Evolutionary conservation across 2,329 filamentous ascomycete species (phyloP), one percentile per base, ranked within the genome.

Genomic region (Penicillium sp.): DNA sequence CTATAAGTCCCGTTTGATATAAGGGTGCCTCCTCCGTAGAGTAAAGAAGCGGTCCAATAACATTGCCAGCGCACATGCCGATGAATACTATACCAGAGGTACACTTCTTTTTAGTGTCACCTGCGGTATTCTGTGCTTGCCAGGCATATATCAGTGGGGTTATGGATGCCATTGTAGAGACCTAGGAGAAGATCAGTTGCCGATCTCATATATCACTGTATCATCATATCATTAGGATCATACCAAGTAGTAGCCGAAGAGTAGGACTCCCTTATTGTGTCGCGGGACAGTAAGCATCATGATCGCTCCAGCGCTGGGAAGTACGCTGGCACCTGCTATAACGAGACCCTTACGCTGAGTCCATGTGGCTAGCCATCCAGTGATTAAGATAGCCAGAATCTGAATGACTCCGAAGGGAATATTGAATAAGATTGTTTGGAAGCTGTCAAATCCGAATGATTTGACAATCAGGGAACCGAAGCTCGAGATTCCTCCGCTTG

Each of bases 201-300:
- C 9, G 26, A 31, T 10, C 11, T 19, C 30, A 12, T 19, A 14
- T 5, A 14, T 30, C 9, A 30, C 26, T 14, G 9, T 44, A 12
- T 22, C 22, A 22, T 4, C 4, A 22, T 22, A 22, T 22, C 22
- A 22, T 10, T 44, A 19, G 7, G 11, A 19, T 4, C 57, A 26
- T 52, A 81, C 78, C 14, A 82, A 66, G 57, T 82, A 82, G 58
- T 82, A 82, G 0, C 79, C 79, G 44, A 82, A 76, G 11, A 82
- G 68, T 31, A 82, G 64, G 7, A 77, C 78, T 0, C 78, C 79
- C 57, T 80, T 80, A 25, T 81, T 72, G 1, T 72, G 59, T 3
- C 78, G 71, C 0, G 78, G 76, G 0, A 82, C 73, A 0, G 77
- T 77, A 40, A 82, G 69, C 73, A 82, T 78, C 22, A 83, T 64